Evolutionary conservation across 768 basidiomycete species (phyloP), one percentile per base, ranked within the genome.

Genomic region (Mycena filopes): DNA sequence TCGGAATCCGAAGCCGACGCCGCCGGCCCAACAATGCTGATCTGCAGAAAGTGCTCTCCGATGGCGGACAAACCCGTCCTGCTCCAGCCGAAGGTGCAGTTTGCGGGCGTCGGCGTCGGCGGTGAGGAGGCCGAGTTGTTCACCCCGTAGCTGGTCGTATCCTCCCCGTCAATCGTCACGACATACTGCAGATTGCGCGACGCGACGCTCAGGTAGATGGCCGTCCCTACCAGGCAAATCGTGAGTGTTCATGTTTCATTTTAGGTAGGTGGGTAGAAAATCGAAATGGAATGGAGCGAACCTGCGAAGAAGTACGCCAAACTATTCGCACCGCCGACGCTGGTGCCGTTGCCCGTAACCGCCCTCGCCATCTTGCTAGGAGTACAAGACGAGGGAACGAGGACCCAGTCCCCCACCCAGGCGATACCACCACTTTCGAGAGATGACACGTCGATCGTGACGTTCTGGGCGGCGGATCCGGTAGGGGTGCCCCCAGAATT

Each of bases 51-150:
- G 25, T 62, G 60, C 0, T 3, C 11, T 20, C 25, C 46, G 0
- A 15, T 15, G 25, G 8, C 47, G 1, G 42, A 7, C 10, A 62
- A 36, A n/a, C 48, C 33, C 3, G 45, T 62, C 23, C 26, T 26
- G 20, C 2, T 3, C 60, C 60, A 62, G 26, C 60, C 51, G 36
- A 62, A 55, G 2, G 60, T 62, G 53, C 60, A 62, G n/a, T 62
- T 62, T 11, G 1, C 29, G 6, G 60, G 53, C 4, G 43, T 13
- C 12, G 33, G 4, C 23, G 26, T 25, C 9, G 60, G 2, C 4
- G 7, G 15, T 2, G 9, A 5, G n/a, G 5, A 10, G 15, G 25
- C 46, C n/a, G 23, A 55, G 2, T 15, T 2, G n/a, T n/a, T n/a
- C n/a, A n/a, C n/a, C n/a, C n/a, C n/a, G n/a, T n/a, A n/a, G n/a